Base-by-base conservation (phyloP, 768 basidiomycete genomes). In the Amanita polypyramis region DNA sequence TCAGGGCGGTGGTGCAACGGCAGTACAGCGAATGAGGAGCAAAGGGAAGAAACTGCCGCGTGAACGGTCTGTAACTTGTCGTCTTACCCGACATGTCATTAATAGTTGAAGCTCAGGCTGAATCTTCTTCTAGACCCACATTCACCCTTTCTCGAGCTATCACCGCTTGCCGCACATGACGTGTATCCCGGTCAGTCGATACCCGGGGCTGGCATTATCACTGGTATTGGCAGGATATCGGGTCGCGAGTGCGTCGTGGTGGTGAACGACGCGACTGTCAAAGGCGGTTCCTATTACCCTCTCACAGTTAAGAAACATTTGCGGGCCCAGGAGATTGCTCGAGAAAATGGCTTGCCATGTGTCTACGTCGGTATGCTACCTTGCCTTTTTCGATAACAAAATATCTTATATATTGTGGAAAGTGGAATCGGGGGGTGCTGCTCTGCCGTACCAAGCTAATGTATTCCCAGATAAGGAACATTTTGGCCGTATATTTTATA, bases 401-500 rank as follows among this genome's bases (percentile, higher is more conserved):
- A 40, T 43, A 20, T 20, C 32, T 37, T 42, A 42, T 42, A 42
- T 45, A 29, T 53, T 27, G 42, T 47, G 45, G 3, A 32, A 57
- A 91, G 93, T 96, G 51, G 94, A 96, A 65, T 92, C 89, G 6
- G 93, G 93, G 43, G 93, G 93, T 29, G 93, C 93, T 10, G 90
- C 91, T 1, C 71, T 97, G 15, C 93, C 93, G 1, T 78, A 88
- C 63, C 93, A 97, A 65, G 88, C 93, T 1, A 91, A 90, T 55
- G 89, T 94, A 10, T 95, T 95, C 63, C 93, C 93, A 4, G 93
- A 96, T 69, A 88, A 82, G 62, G 85, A 95, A 53, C 91, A 97
- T 60, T 97, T 97, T 56, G 93, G 93, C 3, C 77, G 93, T 4
- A 95, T 96, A 59, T 97, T 97, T 67, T 96, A 93, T 63, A 96